Percentiles rank a stretch among this genome's conserved stretches.
These are phyloP conservation scores for Crithidia thermophila DNA, from an alignment of 208 protist species.

Conservation along the genomic window DNA sequence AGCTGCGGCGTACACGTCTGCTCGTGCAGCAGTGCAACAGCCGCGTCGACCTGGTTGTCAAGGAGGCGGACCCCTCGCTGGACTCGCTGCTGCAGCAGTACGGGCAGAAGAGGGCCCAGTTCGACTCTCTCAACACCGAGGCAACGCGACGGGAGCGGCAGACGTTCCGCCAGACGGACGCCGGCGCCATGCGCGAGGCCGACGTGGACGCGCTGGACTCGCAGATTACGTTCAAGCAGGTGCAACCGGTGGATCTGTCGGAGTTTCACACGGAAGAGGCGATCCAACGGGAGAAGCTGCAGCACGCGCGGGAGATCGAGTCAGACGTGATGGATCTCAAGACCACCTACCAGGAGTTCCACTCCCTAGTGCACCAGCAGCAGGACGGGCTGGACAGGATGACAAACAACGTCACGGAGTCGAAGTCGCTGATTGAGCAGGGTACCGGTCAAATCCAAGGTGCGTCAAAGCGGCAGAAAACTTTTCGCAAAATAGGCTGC, in stretches of 20 bases:
- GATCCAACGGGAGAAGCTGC: conserved; percentile 72
- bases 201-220: conserved; percentile 26
- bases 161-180: conserved; percentile 45
- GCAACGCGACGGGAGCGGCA: conserved; percentile 58
- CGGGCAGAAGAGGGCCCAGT: conserved; percentile 35
- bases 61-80: conserved; percentile 29
- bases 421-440: conserved; percentile 58
- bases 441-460: conserved; percentile 62
- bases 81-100: conserved; percentile 44
- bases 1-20: conserved; percentile 48
- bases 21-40: conserved; percentile 53
- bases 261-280: conserved; percentile 76
- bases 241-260: conserved; percentile 53
- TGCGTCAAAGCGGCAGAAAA: conserved; percentile 54
- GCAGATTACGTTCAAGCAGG: conserved; percentile 48
- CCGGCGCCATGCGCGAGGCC: conserved; percentile 5
- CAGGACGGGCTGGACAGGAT: conserved; percentile 61
- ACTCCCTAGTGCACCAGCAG: conserved; percentile 72
- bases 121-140: conserved; percentile 51
- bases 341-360: conserved; percentile 75
- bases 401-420: conserved; percentile 53
- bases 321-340: conserved; percentile 76
- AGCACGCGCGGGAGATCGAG: conserved; percentile 72
- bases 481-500: conserved; percentile 70
- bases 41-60: conserved; percentile 31